Conservation (phyloP, 805 yeast species). For the Sugiyamaella qingdaonensis region DNA sequence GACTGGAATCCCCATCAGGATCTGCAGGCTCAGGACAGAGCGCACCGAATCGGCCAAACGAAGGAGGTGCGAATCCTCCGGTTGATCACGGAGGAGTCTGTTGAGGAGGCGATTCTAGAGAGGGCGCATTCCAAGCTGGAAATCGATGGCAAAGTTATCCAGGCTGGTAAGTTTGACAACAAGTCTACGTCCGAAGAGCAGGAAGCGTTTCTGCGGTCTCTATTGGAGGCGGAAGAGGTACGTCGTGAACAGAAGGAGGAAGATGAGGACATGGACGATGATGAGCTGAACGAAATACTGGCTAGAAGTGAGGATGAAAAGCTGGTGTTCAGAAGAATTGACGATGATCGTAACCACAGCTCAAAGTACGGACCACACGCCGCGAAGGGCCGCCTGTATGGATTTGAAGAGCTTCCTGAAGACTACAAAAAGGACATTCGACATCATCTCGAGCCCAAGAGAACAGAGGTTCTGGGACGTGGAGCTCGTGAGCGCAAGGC, state of each 20-base stretch:
- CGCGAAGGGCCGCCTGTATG: slow-evolving; percentile 43
- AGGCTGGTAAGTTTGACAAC: slow-evolving; percentile 97
- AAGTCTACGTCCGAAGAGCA: slow-evolving; percentile 96
- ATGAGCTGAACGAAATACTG: slow-evolving; percentile 79
- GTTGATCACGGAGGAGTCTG: slow-evolving; percentile 85
- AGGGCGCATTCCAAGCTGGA: slow-evolving; percentile 90
- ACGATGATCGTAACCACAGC: slow-evolving; percentile 46
- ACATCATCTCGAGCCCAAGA: slow-evolving; percentile 33
- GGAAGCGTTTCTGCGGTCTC: slow-evolving; percentile 84
- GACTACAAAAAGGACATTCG: slow-evolving; percentile 58
- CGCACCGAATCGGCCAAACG: slow-evolving; percentile 97
- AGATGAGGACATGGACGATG: slow-evolving; percentile 70
- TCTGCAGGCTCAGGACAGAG: slow-evolving; percentile 98
- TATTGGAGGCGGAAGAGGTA: slow-evolving; percentile 72
- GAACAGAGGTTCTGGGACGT: slow-evolving; percentile 49
- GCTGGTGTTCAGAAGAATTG: slow-evolving; percentile 58
- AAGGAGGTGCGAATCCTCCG: slow-evolving; percentile 92
- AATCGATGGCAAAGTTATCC: slow-evolving; percentile 96
- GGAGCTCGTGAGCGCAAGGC: slow-evolving; percentile 76
- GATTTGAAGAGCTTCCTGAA: slow-evolving; percentile 71
- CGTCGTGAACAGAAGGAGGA: slow-evolving; percentile 49
- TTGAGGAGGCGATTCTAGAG: slow-evolving; percentile 89
- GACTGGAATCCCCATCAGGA: slow-evolving; percentile 99
- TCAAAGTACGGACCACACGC: slow-evolving; percentile 36
- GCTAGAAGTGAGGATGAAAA: slow-evolving; percentile 77